phyloP scores from a whole-genome alignment of 768 basidiomycete species.

The Russula abietina region DNA sequence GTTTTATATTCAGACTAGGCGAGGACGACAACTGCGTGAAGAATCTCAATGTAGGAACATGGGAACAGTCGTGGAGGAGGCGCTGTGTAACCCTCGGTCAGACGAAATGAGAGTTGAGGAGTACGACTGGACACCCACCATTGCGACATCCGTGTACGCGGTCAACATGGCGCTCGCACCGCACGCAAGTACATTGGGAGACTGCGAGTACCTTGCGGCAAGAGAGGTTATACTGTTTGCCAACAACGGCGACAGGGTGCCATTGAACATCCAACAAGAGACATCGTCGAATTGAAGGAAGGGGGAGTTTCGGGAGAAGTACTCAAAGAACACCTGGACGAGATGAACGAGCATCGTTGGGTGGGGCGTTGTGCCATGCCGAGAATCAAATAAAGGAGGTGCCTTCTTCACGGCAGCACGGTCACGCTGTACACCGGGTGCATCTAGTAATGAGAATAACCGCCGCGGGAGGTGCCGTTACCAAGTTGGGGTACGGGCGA shows the following conservation, averaged over 20 bases:
- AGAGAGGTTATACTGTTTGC: slow-evolving; percentile 35
- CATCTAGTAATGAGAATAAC: slow-evolving; percentile 24
- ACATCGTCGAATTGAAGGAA: no score
- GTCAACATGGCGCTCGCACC: no score
- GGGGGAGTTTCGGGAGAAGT: slow-evolving; percentile 55
- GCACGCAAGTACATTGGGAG: slow-evolving; percentile 31
- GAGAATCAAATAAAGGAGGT: slow-evolving; percentile 54
- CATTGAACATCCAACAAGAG: slow-evolving; percentile 52
- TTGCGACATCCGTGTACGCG: no score
- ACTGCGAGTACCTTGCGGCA: slow-evolving; percentile 26
- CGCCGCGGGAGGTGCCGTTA: slow-evolving; percentile 15
- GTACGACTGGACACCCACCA: slow-evolving; percentile 36
- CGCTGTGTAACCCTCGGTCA: slow-evolving; percentile 30
- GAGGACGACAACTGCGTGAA: slow-evolving; percentile 67
- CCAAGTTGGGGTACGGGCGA: slow-evolving; percentile 13
- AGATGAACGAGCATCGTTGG: slow-evolving; percentile 65
- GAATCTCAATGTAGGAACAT: slow-evolving; percentile 60
- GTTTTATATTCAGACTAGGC: slow-evolving; percentile 73
- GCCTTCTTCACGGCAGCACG: slow-evolving; percentile 26
- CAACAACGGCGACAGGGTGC: slow-evolving; percentile 32
- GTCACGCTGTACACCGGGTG: slow-evolving; percentile 21
- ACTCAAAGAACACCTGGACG: slow-evolving; percentile 66
- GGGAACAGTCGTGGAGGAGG: slow-evolving; percentile 46
- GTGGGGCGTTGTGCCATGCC: slow-evolving; percentile 57
- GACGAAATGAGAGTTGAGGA: background rate